These are phyloP conservation scores for Eucalyptus rudis DNA, from an alignment of 345 rosid genomes.

Conservation along the genomic window DNA sequence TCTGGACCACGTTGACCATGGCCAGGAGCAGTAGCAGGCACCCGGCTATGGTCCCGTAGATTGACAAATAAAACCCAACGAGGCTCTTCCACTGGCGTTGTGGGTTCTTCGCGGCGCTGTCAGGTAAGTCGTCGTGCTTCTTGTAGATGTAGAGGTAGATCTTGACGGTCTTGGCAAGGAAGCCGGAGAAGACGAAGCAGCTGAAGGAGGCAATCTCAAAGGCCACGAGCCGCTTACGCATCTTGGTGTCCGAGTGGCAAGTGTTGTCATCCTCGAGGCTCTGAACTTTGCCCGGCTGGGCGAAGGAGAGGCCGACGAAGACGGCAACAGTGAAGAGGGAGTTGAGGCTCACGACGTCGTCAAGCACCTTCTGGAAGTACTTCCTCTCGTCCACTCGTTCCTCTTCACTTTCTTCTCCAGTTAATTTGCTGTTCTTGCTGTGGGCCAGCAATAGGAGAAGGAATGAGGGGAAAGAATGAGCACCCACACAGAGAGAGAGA, in stretches of 20 bases:
- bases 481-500: not conserved
- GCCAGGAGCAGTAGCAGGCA: not conserved
- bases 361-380: not conserved
- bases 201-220: slow-evolving; percentile 1
- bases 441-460: not conserved
- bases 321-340: not conserved
- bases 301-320: not conserved
- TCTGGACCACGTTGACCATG: slow-evolving; percentile 1
- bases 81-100: not conserved
- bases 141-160: not conserved
- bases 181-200: slow-evolving; percentile 1
- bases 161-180: not conserved
- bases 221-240: not conserved
- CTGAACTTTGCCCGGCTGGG: not conserved
- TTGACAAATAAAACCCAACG: not conserved
- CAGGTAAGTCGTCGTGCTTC: not conserved
- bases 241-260: not conserved
- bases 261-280: not conserved
- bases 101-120: not conserved
- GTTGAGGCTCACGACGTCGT: not conserved
- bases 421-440: not conserved
- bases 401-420: not conserved
- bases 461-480: not conserved
- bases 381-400: not conserved
- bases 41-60: not conserved